Conservation (phyloP, 2,329 filamentous ascomycete genomes). For the Penicillium sp. region DNA sequence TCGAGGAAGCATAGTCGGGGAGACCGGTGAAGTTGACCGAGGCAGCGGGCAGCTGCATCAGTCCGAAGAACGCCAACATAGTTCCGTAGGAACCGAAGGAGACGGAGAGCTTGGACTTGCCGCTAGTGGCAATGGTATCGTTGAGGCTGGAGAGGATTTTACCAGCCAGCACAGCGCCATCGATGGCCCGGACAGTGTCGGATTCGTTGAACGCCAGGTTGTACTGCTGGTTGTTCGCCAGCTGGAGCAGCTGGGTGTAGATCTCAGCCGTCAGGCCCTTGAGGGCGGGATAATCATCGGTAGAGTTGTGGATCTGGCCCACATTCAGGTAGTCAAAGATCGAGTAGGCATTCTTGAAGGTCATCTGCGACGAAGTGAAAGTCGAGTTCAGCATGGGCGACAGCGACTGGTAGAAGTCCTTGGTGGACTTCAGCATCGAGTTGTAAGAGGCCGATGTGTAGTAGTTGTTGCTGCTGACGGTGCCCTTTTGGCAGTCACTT, state of each 20-base stretch:
- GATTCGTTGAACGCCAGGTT: constrained; percentile 77
- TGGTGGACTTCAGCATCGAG: constrained; percentile 55
- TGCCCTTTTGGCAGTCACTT: constrained; percentile 61
- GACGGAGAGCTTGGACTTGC: constrained; percentile 53
- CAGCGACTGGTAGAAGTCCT: constrained; percentile 60
- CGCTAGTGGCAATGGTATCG: constrained; percentile 45
- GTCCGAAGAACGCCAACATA: constrained; percentile 67
- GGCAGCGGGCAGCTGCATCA: constrained; percentile 57
- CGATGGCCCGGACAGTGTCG: constrained; percentile 55
- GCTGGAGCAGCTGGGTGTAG: constrained; percentile 69
- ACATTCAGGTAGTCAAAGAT: constrained; percentile 72
- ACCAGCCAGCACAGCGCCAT: constrained; percentile 70
- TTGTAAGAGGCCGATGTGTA: constrained; percentile 60
- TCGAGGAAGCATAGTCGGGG: constrained; percentile 81
- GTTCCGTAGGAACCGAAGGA: constrained; percentile 68
- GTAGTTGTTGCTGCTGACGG: constrained; percentile 64
- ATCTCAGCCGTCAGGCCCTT: constrained; percentile 65
- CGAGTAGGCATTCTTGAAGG: constrained; percentile 68
- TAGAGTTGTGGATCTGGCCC: constrained; percentile 66
- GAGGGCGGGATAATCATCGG: constrained; percentile 61
- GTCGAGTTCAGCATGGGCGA: constrained; percentile 60
- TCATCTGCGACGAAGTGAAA: constrained; percentile 56
- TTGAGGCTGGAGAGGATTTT: constrained; percentile 59
- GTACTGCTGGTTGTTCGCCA: constrained; percentile 82
- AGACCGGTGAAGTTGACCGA: constrained; percentile 73